Evolutionary conservation across 2,329 filamentous ascomycete genomes (phyloP), one percentile per base, ranked within the genome.

Genomic region (Trichoderma sp.): DNA sequence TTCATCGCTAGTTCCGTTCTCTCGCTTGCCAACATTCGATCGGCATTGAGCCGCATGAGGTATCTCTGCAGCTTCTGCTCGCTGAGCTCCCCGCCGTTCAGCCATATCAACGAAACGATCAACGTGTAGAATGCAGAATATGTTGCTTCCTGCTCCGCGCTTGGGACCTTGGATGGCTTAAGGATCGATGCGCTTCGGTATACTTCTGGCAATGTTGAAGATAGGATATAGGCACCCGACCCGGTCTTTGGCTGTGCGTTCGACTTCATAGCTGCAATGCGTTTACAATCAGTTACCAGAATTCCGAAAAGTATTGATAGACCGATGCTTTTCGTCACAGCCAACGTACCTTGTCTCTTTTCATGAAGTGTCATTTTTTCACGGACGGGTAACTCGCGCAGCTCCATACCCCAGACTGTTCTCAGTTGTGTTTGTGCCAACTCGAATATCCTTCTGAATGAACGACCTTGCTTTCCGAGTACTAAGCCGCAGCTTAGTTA

Each of bases 371-470:
- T 94, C 63, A 93, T 87, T 81, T 94, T 97, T 78, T 98, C 95
- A 77, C 88, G 89, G 1, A 88, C 85, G 0, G 96, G 94, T 64
- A 98, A 85, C 82, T 98, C 95, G 4, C 89, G 86, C 86, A 99
- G 88, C 80, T 95, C 88, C 94, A 98, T 97, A n/a, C 96, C 96
- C 82, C 97, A 98, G 1, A 91, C 87, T 2, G 83, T 83, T 62
- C 86, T 85, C 47, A 99, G 84, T 75, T 92, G 88, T 39, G 84
- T 82, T 80, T 99, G 95, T 56, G 95, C 93, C 53, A 88, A 84
- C 0, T 88, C 88, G 77, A 97, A 98, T 4, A 98, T 89, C 14
- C 83, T 80, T 79, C 90, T 94, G 80, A 98, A 98, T 43, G 90
- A 84, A 36, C 91, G 86, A 7, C 89, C 84, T 9, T 91, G 87